Evolutionary conservation across 202 grass and related monocot species (phyloP).

Genomic region (Carex sylvatica): DNA sequence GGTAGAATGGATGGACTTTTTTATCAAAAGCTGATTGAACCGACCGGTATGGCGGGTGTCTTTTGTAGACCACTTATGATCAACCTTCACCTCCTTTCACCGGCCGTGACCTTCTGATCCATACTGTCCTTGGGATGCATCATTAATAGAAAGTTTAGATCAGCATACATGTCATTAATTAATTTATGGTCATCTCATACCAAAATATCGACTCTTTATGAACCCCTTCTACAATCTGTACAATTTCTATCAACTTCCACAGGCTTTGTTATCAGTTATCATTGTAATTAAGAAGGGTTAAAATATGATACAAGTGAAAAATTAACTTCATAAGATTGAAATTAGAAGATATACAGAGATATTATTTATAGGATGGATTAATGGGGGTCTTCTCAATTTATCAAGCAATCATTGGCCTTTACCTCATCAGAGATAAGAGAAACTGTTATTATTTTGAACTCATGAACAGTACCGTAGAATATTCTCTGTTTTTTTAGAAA

Average conservation of each 20-base stretch:
- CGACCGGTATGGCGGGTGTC: background rate
- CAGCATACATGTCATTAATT: background rate
- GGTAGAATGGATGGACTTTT: background rate
- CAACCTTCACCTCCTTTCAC: background rate
- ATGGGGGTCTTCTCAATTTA: background rate
- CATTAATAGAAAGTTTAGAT: background rate
- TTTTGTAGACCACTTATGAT: background rate
- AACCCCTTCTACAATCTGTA: background rate
- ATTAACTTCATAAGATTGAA: background rate
- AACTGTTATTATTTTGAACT: background rate
- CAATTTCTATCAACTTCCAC: background rate
- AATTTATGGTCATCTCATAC: background rate
- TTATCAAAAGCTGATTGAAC: conserved; percentile 5
- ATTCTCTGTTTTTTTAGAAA: background rate
- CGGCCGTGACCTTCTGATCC: background rate
- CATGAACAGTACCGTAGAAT: background rate
- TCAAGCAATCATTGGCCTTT: background rate
- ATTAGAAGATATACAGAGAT: background rate
- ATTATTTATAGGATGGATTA: background rate
- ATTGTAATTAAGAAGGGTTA: background rate
- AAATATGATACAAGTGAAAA: background rate
- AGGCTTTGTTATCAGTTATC: background rate
- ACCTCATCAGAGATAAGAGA: background rate
- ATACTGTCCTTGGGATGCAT: background rate
- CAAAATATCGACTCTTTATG: background rate